Conservation (phyloP, 129 eudicot genomes). For the Calendula officinalis region DNA sequence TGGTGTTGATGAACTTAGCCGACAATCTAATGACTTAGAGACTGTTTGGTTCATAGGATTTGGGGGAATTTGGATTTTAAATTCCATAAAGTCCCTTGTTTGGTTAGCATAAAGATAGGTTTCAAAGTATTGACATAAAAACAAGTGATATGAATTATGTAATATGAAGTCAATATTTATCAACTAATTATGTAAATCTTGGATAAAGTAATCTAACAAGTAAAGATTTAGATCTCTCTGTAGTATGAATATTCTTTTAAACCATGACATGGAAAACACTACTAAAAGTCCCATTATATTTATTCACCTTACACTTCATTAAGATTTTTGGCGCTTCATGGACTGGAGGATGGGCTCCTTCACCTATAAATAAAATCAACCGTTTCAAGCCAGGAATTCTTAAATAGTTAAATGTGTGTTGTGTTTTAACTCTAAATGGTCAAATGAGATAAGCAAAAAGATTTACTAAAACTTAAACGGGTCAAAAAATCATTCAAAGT, state of each 20-base stretch:
- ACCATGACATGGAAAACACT: not conserved
- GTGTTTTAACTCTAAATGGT: not conserved
- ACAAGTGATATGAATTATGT: not conserved
- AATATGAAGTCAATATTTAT: not conserved
- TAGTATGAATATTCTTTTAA: not conserved
- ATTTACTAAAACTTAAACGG: not conserved
- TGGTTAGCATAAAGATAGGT: too few relatives aligned
- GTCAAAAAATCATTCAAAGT: not conserved
- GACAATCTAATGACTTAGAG: too few relatives aligned
- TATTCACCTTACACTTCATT: slow-evolving; percentile 20
- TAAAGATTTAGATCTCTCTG: not conserved
- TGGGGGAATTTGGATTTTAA: too few relatives aligned
- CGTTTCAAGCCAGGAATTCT: not conserved
- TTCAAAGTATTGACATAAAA: not conserved
- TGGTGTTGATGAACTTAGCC: too few relatives aligned
- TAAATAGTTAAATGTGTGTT: not conserved
- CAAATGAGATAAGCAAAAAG: not conserved
- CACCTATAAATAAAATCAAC: slow-evolving; percentile 43
- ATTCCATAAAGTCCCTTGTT: too few relatives aligned
- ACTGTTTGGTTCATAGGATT: too few relatives aligned
- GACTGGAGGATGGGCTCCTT: slow-evolving; percentile 83
- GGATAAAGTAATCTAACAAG: not conserved
- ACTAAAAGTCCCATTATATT: not conserved
- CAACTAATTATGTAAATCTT: not conserved
- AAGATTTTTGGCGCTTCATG: slow-evolving; percentile 72